Base-by-base conservation (phyloP, 2,329 filamentous ascomycete species). In the Cladorrhinum sp. region DNA sequence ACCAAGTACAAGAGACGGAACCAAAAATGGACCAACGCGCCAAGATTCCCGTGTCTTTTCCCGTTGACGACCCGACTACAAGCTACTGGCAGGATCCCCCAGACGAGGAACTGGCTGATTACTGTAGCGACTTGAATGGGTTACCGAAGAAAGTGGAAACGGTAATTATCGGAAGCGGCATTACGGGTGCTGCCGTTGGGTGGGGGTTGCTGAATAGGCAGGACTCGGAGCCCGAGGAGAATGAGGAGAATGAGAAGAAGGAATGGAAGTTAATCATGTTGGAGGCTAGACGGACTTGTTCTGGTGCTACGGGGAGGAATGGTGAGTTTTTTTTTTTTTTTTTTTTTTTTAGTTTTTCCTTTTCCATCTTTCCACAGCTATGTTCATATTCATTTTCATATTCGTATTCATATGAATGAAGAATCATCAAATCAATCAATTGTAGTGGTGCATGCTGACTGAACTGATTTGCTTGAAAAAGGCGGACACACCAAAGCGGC, bases 231-330 rank as follows among this genome's bases (percentile, higher is more conserved):
- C n/a, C 14, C 51, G 46, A 42, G 10, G 36, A 42, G 10, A 12
- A 42, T 12, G 36, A 14, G 36, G 20, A 10, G 28, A 7, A 23
- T 10, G 26, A 46, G n/a, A 30, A 1, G 2, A 18, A 33, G 10
- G 16, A 59, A 8, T 24, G 20, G 50, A 75, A 78, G 54, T 75
- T 88, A 2, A 78, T 89, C 2, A 81, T 89, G 78, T 74, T 89
- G 5, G 86, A 90, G 71, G 86, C 86, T 10, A 76, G 86, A 62
- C 83, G 87, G 69, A 82, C 84, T 6, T 87, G 85, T 66, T 89
- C 84, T 72, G 86, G 86, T 55, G 86, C 86, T 1, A 89, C 86
- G 0, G 86, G 86, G 14, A 77, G 86, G 66, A 82, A 82, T 63
- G 80, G 79, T 73, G 72, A 52, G 59, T 63, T 16, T 36, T 16